Evolutionary conservation across 1,284 basidiomycete genomes (phyloP).

Genomic region (Leccinum laetum): DNA sequence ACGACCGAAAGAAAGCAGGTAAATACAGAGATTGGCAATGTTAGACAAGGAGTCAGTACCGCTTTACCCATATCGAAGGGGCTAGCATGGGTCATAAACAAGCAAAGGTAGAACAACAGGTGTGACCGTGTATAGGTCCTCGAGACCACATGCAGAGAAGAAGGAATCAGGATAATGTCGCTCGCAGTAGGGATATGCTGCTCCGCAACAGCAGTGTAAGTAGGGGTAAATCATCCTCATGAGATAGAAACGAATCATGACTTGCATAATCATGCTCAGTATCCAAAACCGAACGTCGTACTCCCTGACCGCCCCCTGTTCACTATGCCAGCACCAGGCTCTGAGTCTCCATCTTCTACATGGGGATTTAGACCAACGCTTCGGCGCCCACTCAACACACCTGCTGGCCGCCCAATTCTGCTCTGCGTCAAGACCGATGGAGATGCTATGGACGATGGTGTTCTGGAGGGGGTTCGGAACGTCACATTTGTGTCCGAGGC

Average conservation of each 20-base stretch:
- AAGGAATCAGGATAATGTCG: slow-evolving; percentile 10
- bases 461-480: slow-evolving; percentile 44
- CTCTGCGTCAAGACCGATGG: slow-evolving; percentile 48
- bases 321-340: slow-evolving; percentile 20
- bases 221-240: slow-evolving; percentile 9
- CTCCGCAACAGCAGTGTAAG: slow-evolving; percentile 12
- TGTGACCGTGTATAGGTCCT: slow-evolving; percentile 20
- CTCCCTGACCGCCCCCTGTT: slow-evolving; percentile 37
- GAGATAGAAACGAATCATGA: slow-evolving; percentile 12
- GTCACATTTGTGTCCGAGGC: slow-evolving; percentile 51
- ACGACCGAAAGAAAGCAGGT: slow-evolving; percentile 9
- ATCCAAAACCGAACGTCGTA: slow-evolving; percentile 24
- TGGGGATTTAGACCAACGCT: slow-evolving; percentile 39
- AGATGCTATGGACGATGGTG: slow-evolving; percentile 38
- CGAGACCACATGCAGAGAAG: slow-evolving; percentile 20
- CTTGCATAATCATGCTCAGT: slow-evolving; percentile 20
- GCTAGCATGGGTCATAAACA: slow-evolving; percentile 28
- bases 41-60: slow-evolving; percentile 9
- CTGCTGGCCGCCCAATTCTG: slow-evolving; percentile 61
- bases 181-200: slow-evolving; percentile 17
- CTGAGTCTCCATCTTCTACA: slow-evolving; percentile 30
- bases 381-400: slow-evolving; percentile 43
- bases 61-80: slow-evolving; percentile 19
- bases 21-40: slow-evolving; percentile 12
- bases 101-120: slow-evolving; percentile 17